phyloP scores from a whole-genome alignment of 1,284 basidiomycete genomes.

The Erythrobasidium hasegawianum region DNA sequence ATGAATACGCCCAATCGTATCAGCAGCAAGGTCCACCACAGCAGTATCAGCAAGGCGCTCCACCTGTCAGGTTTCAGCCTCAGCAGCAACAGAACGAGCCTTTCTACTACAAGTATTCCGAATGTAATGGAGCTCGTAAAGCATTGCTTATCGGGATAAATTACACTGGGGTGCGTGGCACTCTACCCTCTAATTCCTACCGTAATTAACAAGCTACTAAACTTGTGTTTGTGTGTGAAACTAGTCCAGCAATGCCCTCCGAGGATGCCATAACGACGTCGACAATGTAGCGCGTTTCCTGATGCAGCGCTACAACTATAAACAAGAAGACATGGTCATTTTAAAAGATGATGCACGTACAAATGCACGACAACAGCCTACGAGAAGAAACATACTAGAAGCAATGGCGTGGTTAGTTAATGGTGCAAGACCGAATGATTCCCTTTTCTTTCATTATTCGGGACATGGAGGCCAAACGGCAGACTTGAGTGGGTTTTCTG shows the following conservation, averaged over 20 bases:
- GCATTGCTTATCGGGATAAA: conserved; percentile 42
- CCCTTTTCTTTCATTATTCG: conserved; percentile 81
- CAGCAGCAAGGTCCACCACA: conserved; percentile 36
- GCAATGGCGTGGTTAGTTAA: conserved; percentile 67
- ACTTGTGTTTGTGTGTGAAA: too few relatives aligned
- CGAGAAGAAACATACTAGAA: conserved; percentile 72
- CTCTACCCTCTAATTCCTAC: too few relatives aligned
- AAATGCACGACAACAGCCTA: conserved; percentile 55
- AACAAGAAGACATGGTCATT: conserved; percentile 69
- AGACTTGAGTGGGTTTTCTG: conserved; percentile 54
- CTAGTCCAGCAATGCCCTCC: conserved; percentile 59
- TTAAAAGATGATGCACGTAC: conserved; percentile 70
- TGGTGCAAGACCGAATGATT: conserved; percentile 73
- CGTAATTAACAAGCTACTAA: too few relatives aligned
- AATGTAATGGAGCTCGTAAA: conserved; percentile 44
- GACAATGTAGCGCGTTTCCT: conserved; percentile 19
- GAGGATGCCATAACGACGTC: conserved; percentile 83
- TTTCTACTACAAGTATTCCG: conserved; percentile 41
- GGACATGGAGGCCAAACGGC: conserved; percentile 78
- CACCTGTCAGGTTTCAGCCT: conserved; percentile 39
- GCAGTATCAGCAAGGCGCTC: conserved; percentile 39
- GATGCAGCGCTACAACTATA: conserved; percentile 63
- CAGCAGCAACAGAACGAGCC: conserved; percentile 27
- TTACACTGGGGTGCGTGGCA: background rate
- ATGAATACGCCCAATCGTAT: conserved; percentile 1